Evolutionary conservation across 257 asterid genomes (phyloP).

Genomic region (Lithospermum erythrorhizon): DNA sequence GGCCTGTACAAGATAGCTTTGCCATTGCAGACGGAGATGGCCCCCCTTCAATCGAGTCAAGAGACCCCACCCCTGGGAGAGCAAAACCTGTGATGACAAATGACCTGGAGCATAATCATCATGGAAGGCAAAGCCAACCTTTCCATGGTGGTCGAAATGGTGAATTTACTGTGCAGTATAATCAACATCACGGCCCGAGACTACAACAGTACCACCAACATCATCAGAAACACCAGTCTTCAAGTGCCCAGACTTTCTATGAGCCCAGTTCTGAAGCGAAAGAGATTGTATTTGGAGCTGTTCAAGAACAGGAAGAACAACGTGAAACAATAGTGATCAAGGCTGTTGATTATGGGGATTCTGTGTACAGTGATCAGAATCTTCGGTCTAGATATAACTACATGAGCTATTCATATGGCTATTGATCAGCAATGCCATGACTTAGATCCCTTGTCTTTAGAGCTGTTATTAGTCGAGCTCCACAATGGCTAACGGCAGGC

Average conservation of each 20-base stretch:
- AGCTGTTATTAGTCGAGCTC: too few species aligned
- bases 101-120: constrained; percentile 38
- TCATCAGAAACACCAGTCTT: constrained; percentile 54
- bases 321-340: constrained; percentile 78
- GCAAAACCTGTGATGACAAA: constrained; percentile 27
- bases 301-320: constrained; percentile 67
- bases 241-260: constrained; percentile 51
- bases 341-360: constrained; percentile 67
- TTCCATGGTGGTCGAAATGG: constrained; percentile 39
- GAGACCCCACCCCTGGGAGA: constrained; percentile 55
- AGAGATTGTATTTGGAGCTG: constrained; percentile 90
- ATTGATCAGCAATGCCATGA: constrained; percentile 12
- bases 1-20: constrained; percentile 76
- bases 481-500: too few species aligned
- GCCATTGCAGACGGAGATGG: constrained; percentile 58
- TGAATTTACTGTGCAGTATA: constrained; percentile 29
- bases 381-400: constrained; percentile 68
- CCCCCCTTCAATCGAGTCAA: constrained; percentile 50
- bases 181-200: constrained; percentile 14
- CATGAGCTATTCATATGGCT: constrained; percentile 60
- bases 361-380: constrained; percentile 29
- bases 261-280: constrained; percentile 54
- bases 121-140: constrained; percentile 34
- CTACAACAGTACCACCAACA: constrained; percentile 30
- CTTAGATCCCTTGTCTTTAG: neutral